A percentile compares a stretch with the other conserved stretches of the same genome.
Conservation (phyloP, 805 yeast species). For the Lipomyces kockii region DNA sequence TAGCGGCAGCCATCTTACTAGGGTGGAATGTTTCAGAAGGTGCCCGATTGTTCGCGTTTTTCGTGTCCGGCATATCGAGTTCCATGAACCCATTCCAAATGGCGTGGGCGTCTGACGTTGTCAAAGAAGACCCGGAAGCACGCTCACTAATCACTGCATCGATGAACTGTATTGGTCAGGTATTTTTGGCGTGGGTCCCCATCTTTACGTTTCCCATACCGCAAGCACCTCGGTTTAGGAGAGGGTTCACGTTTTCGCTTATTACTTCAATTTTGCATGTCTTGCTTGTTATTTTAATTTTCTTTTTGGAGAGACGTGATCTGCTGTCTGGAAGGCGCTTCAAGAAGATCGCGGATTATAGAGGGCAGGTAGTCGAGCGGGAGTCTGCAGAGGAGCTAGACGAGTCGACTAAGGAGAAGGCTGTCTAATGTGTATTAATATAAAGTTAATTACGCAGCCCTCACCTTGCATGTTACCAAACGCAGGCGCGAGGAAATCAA, state of each 20-base stretch:
- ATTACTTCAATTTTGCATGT: slow-evolving; percentile 18
- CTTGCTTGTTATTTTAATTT: slow-evolving; percentile 11
- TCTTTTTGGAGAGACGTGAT: slow-evolving; percentile 20
- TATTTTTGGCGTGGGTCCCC: slow-evolving; percentile 48
- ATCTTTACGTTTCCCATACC: slow-evolving; percentile 46
- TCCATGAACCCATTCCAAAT: slow-evolving; percentile 33
- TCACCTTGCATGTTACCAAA: too few relatives aligned
- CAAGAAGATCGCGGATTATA: neutral
- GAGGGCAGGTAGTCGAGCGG: too few relatives aligned
- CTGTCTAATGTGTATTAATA: too few relatives aligned
- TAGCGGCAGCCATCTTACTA: slow-evolving; percentile 66
- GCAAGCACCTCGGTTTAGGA: slow-evolving; percentile 42
- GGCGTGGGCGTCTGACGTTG: slow-evolving; percentile 41
- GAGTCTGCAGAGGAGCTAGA: too few relatives aligned
- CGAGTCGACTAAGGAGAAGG: too few relatives aligned
- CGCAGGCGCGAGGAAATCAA: too few relatives aligned
- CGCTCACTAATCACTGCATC: slow-evolving; percentile 43
- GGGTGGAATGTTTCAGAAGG: slow-evolving; percentile 49
- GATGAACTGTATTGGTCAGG: slow-evolving; percentile 45
- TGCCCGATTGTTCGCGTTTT: slow-evolving; percentile 22
- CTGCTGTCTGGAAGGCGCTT: slow-evolving; percentile 8
- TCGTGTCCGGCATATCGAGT: slow-evolving; percentile 16
- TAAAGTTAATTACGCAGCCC: too few relatives aligned
- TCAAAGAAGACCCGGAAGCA: slow-evolving; percentile 43
- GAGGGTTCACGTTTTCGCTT: slow-evolving; percentile 22